Percentiles rank a stretch among this genome's conserved stretches.
These are phyloP conservation scores for Podospora fimiseda DNA, from an alignment of 495 filamentous ascomycete species.

Conservation along the genomic window DNA sequence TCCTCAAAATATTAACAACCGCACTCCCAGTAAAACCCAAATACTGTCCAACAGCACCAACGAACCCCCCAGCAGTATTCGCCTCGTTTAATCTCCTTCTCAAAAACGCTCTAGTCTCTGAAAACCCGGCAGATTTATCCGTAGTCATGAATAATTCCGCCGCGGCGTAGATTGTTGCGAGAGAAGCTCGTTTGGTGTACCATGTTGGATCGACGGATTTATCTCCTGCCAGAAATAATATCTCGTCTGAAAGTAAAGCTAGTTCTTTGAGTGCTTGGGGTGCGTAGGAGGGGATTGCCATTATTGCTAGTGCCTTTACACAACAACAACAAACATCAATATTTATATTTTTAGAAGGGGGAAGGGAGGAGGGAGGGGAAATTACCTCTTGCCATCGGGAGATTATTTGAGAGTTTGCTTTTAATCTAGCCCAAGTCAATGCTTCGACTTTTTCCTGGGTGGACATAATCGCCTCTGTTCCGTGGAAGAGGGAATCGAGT, in stretches of 20 bases:
- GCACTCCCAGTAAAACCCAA: constrained; percentile 67
- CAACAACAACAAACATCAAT: background rate
- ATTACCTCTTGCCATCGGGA: constrained; percentile 76
- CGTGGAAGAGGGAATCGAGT: constrained; percentile 21
- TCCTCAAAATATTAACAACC: constrained; percentile 55
- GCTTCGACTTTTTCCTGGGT: constrained; percentile 50
- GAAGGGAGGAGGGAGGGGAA: background rate
- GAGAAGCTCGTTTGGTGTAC: constrained; percentile 81
- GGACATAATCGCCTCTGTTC: constrained; percentile 33
- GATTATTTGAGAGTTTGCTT: constrained; percentile 63
- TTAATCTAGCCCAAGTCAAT: constrained; percentile 64
- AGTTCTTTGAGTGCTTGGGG: constrained; percentile 75
- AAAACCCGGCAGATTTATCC: constrained; percentile 59
- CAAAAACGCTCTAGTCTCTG: constrained; percentile 73
- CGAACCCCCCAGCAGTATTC: constrained; percentile 47
- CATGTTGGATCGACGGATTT: constrained; percentile 71
- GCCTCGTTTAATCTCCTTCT: constrained; percentile 68
- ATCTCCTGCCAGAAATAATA: constrained; percentile 79
- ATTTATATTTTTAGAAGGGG: background rate
- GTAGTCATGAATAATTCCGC: constrained; percentile 91
- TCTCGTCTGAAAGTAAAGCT: constrained; percentile 75
- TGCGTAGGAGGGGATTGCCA: constrained; percentile 73
- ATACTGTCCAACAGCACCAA: constrained; percentile 64
- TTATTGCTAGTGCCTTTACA: constrained; percentile 72
- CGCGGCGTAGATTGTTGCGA: constrained; percentile 76